Conservation (phyloP, 2,329 filamentous ascomycete genomes). For the Fusarium mundagurra region DNA sequence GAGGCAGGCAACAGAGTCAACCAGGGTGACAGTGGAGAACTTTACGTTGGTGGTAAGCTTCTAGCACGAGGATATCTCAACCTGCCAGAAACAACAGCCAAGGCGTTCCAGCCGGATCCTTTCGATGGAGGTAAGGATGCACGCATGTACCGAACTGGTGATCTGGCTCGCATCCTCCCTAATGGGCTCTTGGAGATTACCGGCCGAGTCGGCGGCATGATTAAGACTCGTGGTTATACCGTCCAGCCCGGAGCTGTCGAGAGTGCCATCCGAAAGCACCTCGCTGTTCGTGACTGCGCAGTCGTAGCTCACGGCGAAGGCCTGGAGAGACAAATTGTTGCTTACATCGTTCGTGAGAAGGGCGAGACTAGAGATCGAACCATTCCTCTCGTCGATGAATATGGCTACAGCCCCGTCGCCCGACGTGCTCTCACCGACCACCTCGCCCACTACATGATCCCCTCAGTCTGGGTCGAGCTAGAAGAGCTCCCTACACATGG, state of each 20-base stretch:
- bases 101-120: conserved; percentile 74
- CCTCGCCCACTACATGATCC: conserved; percentile 86
- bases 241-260: conserved; percentile 82
- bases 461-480: conserved; percentile 78
- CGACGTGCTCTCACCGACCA: conserved; percentile 71
- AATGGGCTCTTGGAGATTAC: conserved; percentile 79
- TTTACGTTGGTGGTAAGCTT: conserved; percentile 78
- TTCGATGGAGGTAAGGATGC: conserved; percentile 69
- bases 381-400: conserved; percentile 72
- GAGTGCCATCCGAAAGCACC: conserved; percentile 73
- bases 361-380: conserved; percentile 67
- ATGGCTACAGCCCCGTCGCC: conserved; percentile 75
- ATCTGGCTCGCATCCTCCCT: conserved; percentile 73
- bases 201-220: conserved; percentile 80
- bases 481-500: conserved; percentile 77
- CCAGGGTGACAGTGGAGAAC: conserved; percentile 72
- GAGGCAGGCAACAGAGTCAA: conserved; percentile 73
- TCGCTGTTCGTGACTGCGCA: conserved; percentile 77
- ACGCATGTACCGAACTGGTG: conserved; percentile 79
- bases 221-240: conserved; percentile 82
- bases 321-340: conserved; percentile 77
- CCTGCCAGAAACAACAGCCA: conserved; percentile 78
- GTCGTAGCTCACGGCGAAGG: conserved; percentile 81
- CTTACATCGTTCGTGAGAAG: conserved; percentile 77
- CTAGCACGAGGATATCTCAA: conserved; percentile 83